Base-by-base conservation (phyloP, 306 rosid species). In the Gleditsia sinensis region DNA sequence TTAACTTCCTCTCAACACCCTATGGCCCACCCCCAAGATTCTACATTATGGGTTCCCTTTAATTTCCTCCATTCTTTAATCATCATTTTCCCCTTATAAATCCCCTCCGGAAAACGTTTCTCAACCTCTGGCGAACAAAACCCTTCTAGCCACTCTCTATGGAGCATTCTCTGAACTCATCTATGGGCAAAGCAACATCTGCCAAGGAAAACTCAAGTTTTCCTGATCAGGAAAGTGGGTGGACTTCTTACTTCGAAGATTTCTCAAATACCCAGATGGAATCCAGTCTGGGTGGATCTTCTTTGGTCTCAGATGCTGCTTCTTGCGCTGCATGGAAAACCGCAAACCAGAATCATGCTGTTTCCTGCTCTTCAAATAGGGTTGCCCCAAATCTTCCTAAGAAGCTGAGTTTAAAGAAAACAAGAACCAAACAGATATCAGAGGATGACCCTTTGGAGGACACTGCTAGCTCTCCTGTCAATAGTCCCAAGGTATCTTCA, bases 401-500 rank as follows among this genome's bases (percentile, higher is more conserved):
- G 51, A 91, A 81, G 25, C 61, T 89, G 5, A 66, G 30, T 66
- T 86, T 84, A 86, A 94, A 85, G 86, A 87, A 85, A 79, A 67
- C 88, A 78, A 87, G 84, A 81, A 71, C 86, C 75, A 68, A 82
- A 48, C 77, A 51, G 14, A 63, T 88, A 58, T 84, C 78, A 21
- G 50, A 75, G 7, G 90, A 86, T 56, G 89, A 89, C 74, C 86
- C 97, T 78, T 86, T 94, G 73, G 98, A 91, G 68, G 98, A 94
- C 71, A 94, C 98, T 63, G 98, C 98, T 60, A 86, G 96, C 57
- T 94, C 98, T 25, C 97, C 97, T 3, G 86, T 87, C 48, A 94
- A 79, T 58, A 94, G 97, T 83, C 98, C 98, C 79, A 91, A 91
- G 97, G 98, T 94, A 63, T n/a, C n/a, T n/a, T n/a, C n/a, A n/a